A percentile compares a stretch with the other conserved stretches of the same genome.
These are phyloP conservation scores for Centaurea solstitialis DNA, from an alignment of 129 eudicot genomes.

Conservation along the genomic window DNA sequence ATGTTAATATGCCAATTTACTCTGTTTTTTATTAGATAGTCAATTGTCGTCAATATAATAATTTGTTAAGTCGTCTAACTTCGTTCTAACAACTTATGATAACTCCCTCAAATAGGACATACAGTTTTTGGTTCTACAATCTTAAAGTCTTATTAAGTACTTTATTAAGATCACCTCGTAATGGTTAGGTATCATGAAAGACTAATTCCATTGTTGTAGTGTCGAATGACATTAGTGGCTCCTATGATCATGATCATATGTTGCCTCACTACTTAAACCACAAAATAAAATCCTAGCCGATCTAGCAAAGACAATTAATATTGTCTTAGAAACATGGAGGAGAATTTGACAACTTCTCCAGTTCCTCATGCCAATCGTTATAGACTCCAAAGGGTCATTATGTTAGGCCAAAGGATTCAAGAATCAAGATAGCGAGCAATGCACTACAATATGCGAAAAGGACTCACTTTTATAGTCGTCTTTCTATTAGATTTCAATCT, in stretches of 20 bases:
- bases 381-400: conserved; percentile 35
- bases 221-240: conserved; percentile 17
- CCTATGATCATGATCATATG: no score
- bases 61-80: no score
- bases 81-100: no score
- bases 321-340: conserved; percentile 54
- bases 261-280: conserved; percentile 38
- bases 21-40: no score
- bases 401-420: conserved; percentile 13
- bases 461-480: background rate
- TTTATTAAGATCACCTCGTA: no score
- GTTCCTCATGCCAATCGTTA: conserved; percentile 34
- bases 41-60: no score
- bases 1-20: no score
- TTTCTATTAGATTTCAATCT: conserved; percentile 39
- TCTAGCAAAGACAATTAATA: conserved; percentile 29
- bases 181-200: no score
- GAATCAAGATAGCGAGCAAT: conserved; percentile 17
- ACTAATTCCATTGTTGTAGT: background rate
- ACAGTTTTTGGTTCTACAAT: no score
- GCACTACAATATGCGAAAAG: background rate
- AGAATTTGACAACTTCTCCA: conserved; percentile 50
- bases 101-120: no score
- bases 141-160: no score
- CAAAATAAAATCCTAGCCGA: conserved; percentile 44